phyloP scores from a whole-genome alignment of 1,284 basidiomycete species.

The Cutaneotrichosporon dermatis region DNA sequence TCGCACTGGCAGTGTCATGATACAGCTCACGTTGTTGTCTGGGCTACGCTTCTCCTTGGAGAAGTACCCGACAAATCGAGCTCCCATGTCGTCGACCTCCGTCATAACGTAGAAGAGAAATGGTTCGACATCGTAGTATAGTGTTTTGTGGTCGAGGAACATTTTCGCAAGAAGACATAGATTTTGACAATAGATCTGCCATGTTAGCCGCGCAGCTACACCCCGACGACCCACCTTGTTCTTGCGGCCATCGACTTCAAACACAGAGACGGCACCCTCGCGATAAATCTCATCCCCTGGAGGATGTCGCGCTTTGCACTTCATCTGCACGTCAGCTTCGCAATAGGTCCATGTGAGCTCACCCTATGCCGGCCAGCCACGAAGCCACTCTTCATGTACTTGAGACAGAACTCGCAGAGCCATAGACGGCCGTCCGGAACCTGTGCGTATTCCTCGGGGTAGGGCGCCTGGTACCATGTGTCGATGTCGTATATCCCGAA shows the following conservation, averaged over 20 bases:
- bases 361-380: slow-evolving; percentile 81
- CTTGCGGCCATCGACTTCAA: slow-evolving; percentile 96
- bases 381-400: slow-evolving; percentile 96
- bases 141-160: slow-evolving; percentile 98
- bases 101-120: slow-evolving; percentile 99
- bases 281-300: slow-evolving; percentile 98
- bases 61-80: slow-evolving; percentile 96
- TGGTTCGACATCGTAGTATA: slow-evolving; percentile 99
- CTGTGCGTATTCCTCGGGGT: slow-evolving; percentile 93
- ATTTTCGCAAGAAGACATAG: slow-evolving; percentile 97
- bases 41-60: slow-evolving; percentile 97
- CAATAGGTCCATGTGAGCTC: no score
- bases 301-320: slow-evolving; percentile 91
- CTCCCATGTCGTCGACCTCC: slow-evolving; percentile 80
- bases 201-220: neutral
- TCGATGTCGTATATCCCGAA: slow-evolving; percentile 95
- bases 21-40: slow-evolving; percentile 96
- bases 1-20: slow-evolving; percentile 95
- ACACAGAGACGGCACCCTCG: slow-evolving; percentile 81
- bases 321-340: slow-evolving; percentile 57
- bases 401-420: slow-evolving; percentile 97
- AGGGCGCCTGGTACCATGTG: slow-evolving; percentile 98
- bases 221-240: slow-evolving; percentile 59
- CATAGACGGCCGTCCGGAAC: slow-evolving; percentile 89
- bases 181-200: slow-evolving; percentile 93